These are phyloP conservation scores for Syncephalastrum racemosum DNA, from an alignment of 371 early-diverging fungal species.

Conservation along the genomic window DNA sequence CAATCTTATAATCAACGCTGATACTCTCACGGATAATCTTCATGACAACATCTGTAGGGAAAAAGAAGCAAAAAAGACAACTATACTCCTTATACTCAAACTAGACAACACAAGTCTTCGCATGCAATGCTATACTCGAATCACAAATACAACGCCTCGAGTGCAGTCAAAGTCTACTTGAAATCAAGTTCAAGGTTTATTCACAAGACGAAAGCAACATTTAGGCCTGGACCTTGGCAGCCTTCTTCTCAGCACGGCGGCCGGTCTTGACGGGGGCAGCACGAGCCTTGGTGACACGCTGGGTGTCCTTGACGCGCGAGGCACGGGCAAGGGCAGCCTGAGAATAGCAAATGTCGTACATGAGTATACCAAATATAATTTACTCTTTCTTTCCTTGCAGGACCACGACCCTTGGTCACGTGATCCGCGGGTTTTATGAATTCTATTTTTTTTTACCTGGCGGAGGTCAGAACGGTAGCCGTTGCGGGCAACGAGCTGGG, in stretches of 20 bases:
- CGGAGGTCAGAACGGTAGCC: conserved; percentile 82
- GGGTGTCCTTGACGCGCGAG: conserved; percentile 67
- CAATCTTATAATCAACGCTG: too few species aligned
- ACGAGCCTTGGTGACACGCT: conserved; percentile 60
- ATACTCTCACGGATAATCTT: too few species aligned
- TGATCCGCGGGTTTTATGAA: background rate
- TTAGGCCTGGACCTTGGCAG: conserved; percentile 30
- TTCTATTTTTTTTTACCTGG: conserved; percentile 41
- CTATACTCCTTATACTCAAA: too few species aligned
- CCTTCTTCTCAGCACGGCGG: conserved; percentile 45
- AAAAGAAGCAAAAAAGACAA: too few species aligned
- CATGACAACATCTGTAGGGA: too few species aligned
- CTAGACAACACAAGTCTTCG: too few species aligned
- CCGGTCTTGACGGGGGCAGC: conserved; percentile 42
- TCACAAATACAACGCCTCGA: too few species aligned
- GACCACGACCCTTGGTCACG: too few species aligned
- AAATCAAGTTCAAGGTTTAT: too few species aligned
- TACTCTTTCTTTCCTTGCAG: background rate
- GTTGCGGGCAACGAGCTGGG: conserved; percentile 62
- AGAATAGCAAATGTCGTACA: background rate
- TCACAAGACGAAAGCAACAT: background rate
- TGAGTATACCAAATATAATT: background rate
- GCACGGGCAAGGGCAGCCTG: conserved; percentile 85
- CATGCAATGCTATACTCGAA: too few species aligned
- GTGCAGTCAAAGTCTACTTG: too few species aligned